Conservation (phyloP, 2,329 filamentous ascomycete species). For the Alternaria hordeiaustralica region DNA sequence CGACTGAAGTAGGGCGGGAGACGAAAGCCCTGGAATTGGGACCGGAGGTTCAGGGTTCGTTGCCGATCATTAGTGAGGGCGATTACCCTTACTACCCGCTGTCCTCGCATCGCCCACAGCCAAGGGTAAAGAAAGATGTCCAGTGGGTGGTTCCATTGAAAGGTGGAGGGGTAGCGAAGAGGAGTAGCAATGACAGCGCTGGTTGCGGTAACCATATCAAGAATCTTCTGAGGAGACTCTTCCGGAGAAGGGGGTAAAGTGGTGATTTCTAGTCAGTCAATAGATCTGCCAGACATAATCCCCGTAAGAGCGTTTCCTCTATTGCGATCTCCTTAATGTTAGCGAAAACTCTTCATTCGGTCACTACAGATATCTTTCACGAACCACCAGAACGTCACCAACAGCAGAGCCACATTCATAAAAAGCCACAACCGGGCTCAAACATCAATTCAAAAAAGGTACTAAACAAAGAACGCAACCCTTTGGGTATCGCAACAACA, state of each 20-base stretch:
- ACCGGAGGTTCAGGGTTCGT: background rate
- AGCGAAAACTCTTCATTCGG: background rate
- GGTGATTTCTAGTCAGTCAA: background rate
- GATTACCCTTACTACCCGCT: constrained; percentile 14
- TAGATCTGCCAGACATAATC: background rate
- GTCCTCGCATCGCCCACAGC: background rate
- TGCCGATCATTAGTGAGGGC: background rate
- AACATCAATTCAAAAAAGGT: background rate
- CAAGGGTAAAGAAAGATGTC: background rate
- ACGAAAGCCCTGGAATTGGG: background rate
- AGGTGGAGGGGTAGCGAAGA: background rate
- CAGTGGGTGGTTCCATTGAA: background rate
- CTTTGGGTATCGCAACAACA: background rate
- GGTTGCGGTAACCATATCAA: background rate
- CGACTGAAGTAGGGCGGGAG: background rate
- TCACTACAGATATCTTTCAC: background rate
- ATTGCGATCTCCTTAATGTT: background rate
- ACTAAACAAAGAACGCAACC: background rate
- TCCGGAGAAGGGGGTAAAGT: background rate
- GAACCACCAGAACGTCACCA: background rate
- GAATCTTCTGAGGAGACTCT: background rate
- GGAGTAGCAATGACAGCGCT: background rate
- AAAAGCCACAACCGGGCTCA: background rate
- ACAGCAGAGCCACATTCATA: background rate
- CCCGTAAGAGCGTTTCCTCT: background rate